Conservation (phyloP, 2,329 filamentous ascomycete species). For the Talaromyces piceae region DNA sequence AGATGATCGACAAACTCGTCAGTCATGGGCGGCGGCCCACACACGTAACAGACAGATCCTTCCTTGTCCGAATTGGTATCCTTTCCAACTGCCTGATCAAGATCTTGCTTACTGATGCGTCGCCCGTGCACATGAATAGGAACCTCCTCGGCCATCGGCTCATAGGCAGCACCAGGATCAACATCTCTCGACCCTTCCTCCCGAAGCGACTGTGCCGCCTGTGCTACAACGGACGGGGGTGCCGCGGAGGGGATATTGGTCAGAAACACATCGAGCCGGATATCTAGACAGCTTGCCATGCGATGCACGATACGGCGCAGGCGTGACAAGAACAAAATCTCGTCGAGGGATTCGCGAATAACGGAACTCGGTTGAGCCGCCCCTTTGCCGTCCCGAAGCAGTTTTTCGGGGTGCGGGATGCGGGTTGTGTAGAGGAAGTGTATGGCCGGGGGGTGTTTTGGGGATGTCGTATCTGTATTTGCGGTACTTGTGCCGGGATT, state of each 20-base stretch:
- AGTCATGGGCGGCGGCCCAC: conserved; percentile 62
- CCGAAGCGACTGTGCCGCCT: background rate
- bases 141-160: background rate
- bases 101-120: conserved; percentile 31
- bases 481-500: background rate
- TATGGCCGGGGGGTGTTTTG: conserved; percentile 35
- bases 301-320: conserved; percentile 31
- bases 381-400: background rate
- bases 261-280: conserved; percentile 30
- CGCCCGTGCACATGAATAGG: conserved; percentile 17
- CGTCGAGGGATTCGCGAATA: conserved; percentile 14
- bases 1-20: conserved; percentile 52
- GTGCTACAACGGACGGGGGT: background rate
- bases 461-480: background rate
- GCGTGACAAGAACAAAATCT: conserved; percentile 43
- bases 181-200: too few species aligned
- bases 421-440: conserved; percentile 59
- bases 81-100: conserved; percentile 24
- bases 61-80: conserved; percentile 11
- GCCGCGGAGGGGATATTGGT: conserved; percentile 18
- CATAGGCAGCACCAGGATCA: too few species aligned
- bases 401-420: conserved; percentile 17
- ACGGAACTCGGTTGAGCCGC: conserved; percentile 6
- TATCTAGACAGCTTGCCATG: conserved; percentile 18
- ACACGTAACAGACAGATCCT: conserved; percentile 57